These are phyloP conservation scores for Podaxis sp. DNA, from an alignment of 768 basidiomycete genomes.

Conservation along the genomic window DNA sequence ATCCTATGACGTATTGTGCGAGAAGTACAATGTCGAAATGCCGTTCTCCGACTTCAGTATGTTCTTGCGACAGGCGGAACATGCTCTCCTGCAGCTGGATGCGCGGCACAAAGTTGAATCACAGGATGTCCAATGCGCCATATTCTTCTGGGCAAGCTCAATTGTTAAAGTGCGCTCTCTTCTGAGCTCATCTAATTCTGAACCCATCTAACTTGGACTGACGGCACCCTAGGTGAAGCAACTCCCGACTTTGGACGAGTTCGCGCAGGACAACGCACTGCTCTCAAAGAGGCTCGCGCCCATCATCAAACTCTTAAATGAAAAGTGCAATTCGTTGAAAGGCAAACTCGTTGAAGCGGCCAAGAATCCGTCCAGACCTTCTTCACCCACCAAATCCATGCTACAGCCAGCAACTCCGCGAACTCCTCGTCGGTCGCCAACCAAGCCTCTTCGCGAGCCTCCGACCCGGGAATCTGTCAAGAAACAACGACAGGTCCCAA, in stretches of 20 bases:
- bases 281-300: conserved; percentile 12
- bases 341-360: conserved; percentile 15
- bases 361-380: conserved; percentile 7
- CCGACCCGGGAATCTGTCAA: conserved; percentile 16
- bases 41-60: conserved; percentile 2
- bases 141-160: conserved; percentile 15
- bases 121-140: not conserved
- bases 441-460: conserved; percentile 17
- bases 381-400: conserved; percentile 9
- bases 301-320: conserved; percentile 14
- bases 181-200: not conserved
- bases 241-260: conserved; percentile 12
- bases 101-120: not conserved
- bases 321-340: conserved; percentile 17
- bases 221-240: conserved; percentile 1
- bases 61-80: conserved; percentile 10
- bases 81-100: conserved; percentile 6
- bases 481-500: conserved; percentile 5
- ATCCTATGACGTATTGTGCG: conserved; percentile 2
- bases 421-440: conserved; percentile 13
- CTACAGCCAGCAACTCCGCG: not conserved
- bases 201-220: not conserved
- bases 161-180: not conserved
- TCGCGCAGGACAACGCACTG: conserved; percentile 15
- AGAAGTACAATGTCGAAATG: conserved; percentile 9